These are phyloP conservation scores for Casaregolazyma lundiana DNA, from an alignment of 1,139 yeast genomes.

Conservation along the genomic window DNA sequence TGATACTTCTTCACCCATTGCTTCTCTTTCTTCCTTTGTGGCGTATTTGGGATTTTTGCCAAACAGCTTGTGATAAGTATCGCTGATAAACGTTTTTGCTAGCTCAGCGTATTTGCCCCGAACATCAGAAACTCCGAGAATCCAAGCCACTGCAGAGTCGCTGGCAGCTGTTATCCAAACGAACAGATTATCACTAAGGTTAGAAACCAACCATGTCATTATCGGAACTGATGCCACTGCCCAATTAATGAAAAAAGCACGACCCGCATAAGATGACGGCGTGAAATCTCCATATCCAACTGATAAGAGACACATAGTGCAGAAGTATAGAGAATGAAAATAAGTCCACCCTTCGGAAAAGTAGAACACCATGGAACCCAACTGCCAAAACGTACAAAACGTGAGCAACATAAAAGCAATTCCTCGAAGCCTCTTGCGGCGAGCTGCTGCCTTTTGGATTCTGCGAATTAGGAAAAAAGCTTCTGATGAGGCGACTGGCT, in stretches of 20 bases:
- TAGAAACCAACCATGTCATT: slow-evolving; percentile 76
- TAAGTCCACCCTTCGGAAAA: slow-evolving; percentile 62
- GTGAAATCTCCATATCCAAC: slow-evolving; percentile 81
- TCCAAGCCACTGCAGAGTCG: slow-evolving; percentile 19
- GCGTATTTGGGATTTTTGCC: not conserved
- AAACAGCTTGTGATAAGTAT: too few species aligned
- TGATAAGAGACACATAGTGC: slow-evolving; percentile 68
- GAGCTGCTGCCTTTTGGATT: slow-evolving; percentile 40
- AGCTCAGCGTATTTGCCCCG: slow-evolving; percentile 14
- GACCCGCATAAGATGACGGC: slow-evolving; percentile 59
- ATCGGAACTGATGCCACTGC: slow-evolving; percentile 77
- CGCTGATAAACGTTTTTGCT: too few species aligned
- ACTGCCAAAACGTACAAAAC: slow-evolving; percentile 59
- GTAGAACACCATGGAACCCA: slow-evolving; percentile 64
- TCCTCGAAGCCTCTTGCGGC: slow-evolving; percentile 32
- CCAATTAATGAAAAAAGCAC: slow-evolving; percentile 74
- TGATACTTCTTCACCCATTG: slow-evolving; percentile 11
- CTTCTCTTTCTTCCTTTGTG: slow-evolving; percentile 13
- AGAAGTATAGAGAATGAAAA: slow-evolving; percentile 65
- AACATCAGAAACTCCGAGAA: slow-evolving; percentile 13
- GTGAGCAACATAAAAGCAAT: slow-evolving; percentile 41
- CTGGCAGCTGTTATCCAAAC: slow-evolving; percentile 15
- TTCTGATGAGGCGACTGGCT: slow-evolving; percentile 33
- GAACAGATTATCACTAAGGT: slow-evolving; percentile 60
- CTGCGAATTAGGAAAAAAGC: slow-evolving; percentile 53